These are phyloP conservation scores for Emericellopsis terricola DNA, from an alignment of 495 filamentous ascomycete genomes.

Conservation along the genomic window DNA sequence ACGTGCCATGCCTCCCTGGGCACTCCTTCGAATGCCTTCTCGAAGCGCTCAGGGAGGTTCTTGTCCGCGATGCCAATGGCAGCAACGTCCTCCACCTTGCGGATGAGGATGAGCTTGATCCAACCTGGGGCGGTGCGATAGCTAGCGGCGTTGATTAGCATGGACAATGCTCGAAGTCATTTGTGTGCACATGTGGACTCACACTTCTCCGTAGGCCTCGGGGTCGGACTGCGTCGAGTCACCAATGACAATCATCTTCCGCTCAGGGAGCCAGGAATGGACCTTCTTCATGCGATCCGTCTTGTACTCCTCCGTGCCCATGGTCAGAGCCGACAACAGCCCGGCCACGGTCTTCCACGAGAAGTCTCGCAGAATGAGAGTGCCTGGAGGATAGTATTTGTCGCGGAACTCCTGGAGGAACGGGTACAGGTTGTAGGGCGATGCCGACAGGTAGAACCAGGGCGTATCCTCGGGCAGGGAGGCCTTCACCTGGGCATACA, in stretches of 20 bases:
- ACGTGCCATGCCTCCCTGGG: slow-evolving; percentile 57
- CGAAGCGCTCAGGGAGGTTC: slow-evolving; percentile 58
- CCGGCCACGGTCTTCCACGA: slow-evolving; percentile 74
- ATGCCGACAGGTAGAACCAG: slow-evolving; percentile 89
- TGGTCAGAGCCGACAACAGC: slow-evolving; percentile 60
- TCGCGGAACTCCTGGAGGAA: slow-evolving; percentile 63
- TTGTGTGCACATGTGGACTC: slow-evolving; percentile 7
- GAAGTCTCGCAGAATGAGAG: slow-evolving; percentile 67
- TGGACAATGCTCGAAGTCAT: not conserved
- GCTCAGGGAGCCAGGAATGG: slow-evolving; percentile 51
- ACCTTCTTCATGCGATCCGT: slow-evolving; percentile 63
- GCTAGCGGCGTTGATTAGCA: slow-evolving; percentile 7
- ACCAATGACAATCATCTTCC: slow-evolving; percentile 69
- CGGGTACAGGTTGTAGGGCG: slow-evolving; percentile 85
- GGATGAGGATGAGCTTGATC: slow-evolving; percentile 66
- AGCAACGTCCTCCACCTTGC: slow-evolving; percentile 63
- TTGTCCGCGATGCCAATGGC: slow-evolving; percentile 48
- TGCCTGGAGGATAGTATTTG: slow-evolving; percentile 53
- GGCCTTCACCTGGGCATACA: slow-evolving; percentile 48
- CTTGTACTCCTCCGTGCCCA: slow-evolving; percentile 78
- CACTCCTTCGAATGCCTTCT: slow-evolving; percentile 63
- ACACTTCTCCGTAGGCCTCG: slow-evolving; percentile 71
- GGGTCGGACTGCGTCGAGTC: slow-evolving; percentile 88
- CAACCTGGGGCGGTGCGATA: slow-evolving; percentile 41
- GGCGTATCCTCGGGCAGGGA: slow-evolving; percentile 38